Conservation (phyloP, 2,329 filamentous ascomycete species). For the Chrysosporium queenslandicum region DNA sequence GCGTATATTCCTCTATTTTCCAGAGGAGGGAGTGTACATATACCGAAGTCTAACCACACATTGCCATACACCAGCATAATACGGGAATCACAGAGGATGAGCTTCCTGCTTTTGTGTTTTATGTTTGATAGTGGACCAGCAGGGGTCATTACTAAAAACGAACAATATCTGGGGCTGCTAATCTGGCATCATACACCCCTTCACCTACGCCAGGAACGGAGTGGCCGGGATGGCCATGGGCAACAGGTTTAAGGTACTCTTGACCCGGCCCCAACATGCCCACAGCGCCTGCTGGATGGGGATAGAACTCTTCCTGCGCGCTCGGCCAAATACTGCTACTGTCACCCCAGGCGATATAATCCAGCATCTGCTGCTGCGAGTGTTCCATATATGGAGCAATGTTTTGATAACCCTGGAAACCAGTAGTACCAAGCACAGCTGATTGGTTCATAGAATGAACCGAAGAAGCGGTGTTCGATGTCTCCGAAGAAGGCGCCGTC, state of each 20-base stretch:
- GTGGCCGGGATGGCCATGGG: neutral
- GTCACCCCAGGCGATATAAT: conserved; percentile 33
- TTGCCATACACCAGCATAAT: no score
- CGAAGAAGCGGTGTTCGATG: neutral
- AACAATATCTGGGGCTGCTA: neutral
- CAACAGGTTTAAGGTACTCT: conserved; percentile 8
- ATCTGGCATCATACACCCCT: neutral
- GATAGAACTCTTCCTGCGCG: conserved; percentile 22
- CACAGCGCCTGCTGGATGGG: conserved; percentile 21
- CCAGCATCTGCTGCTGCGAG: conserved; percentile 23
- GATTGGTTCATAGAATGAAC: conserved; percentile 4
- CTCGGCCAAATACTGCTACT: conserved; percentile 16
- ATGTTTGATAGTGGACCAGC: no score
- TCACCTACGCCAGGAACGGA: neutral
- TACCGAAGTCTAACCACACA: no score
- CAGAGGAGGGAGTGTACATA: no score
- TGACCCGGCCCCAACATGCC: conserved; percentile 24
- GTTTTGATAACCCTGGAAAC: neutral
- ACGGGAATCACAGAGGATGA: no score
- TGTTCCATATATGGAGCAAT: conserved; percentile 17
- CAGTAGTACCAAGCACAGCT: neutral
- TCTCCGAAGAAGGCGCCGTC: neutral
- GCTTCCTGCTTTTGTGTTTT: no score
- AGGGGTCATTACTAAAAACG: no score
- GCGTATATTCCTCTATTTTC: no score